Base-by-base conservation (phyloP, 768 basidiomycete species). In the Rhodotorula graminis region DNA sequence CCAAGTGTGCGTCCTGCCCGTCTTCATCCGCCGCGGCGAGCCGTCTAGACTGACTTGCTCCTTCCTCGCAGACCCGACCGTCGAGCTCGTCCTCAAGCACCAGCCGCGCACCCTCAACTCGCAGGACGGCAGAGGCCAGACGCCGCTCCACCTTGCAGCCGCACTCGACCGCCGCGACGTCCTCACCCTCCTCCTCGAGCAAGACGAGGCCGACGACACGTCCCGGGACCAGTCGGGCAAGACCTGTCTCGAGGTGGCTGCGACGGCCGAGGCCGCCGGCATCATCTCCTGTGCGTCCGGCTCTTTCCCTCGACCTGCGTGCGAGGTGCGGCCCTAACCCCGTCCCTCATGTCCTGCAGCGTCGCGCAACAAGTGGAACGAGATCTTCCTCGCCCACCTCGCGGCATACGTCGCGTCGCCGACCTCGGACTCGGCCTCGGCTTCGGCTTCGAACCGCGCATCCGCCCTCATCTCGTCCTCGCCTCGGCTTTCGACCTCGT, bases 131-230 rank as follows among this genome's bases (percentile, higher is more conserved):
- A 88, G 90, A 0, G 88, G 89, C 2, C 84, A 83, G 9, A 91
- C 90, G 0, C 88, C 92, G 0, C 84, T 93, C 0, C 87, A 88
- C 84, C 79, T 93, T 81, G 85, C 88, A 81, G 88, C 90, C 0
- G 86, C 88, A 0, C 83, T 92, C 2, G 90, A 88, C 7, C 83
- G 91, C 37, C 80, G 84, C 8, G 91, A 92, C 67, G 84, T 91
- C 46, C 88, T 95, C 18, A 84, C 84, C 59, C 80, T 93, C 19
- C 83, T 97, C 5, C 84, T 97, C 2, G 89, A 89, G 65, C 90
- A 94, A 75, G 88, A 90, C 0, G 85, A 81, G 4, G 87, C 93
- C 55, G 88, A 97, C 78, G 94, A 96, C 75, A 89, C 87, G 3
- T 77, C 88, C 19, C 81, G 87, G 10, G 90, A 96, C 77, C 80